Evolutionary conservation across 2,329 filamentous ascomycete species (phyloP).

Genomic region (Venturiaceae sp.): DNA sequence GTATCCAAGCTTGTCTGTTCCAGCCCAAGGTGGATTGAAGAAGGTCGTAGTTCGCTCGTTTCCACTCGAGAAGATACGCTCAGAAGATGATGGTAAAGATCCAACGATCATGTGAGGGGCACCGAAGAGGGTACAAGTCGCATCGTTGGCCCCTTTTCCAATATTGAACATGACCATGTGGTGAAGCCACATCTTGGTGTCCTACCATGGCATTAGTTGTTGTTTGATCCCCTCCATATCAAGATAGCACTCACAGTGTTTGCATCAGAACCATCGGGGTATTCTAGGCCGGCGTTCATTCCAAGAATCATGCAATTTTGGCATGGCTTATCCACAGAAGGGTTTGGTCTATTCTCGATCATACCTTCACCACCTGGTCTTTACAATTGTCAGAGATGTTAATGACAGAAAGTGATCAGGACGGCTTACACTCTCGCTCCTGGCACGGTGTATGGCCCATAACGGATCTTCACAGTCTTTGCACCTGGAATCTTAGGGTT

Average conservation of each 20-base stretch:
- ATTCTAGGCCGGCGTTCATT: slow-evolving; percentile 6
- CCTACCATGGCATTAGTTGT: neutral
- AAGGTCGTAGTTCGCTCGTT: slow-evolving; percentile 5
- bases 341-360: slow-evolving; percentile 1
- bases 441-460: slow-evolving; percentile 7
- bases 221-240: neutral
- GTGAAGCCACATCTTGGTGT: slow-evolving; percentile 8
- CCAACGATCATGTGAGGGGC: slow-evolving; percentile 5
- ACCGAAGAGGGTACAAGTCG: slow-evolving; percentile 4
- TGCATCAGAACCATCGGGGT: slow-evolving; percentile 5
- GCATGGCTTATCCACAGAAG: slow-evolving; percentile 5
- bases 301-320: slow-evolving; percentile 5
- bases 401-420: neutral
- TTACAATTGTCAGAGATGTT: neutral
- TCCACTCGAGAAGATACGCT: slow-evolving; percentile 5
- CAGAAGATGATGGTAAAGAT: neutral
- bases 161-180: slow-evolving; percentile 9
- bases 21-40: neutral
- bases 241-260: neutral
- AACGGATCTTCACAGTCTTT: slow-evolving; percentile 8
- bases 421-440: neutral
- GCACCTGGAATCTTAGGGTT: neutral
- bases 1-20: slow-evolving; percentile 1
- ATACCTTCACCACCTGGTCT: slow-evolving; percentile 1
- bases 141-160: slow-evolving; percentile 5